Percentiles rank a stretch among this genome's conserved stretches.
Conservation (phyloP, 2,329 filamentous ascomycete genomes). For the Zymoseptoria tritici region DNA sequence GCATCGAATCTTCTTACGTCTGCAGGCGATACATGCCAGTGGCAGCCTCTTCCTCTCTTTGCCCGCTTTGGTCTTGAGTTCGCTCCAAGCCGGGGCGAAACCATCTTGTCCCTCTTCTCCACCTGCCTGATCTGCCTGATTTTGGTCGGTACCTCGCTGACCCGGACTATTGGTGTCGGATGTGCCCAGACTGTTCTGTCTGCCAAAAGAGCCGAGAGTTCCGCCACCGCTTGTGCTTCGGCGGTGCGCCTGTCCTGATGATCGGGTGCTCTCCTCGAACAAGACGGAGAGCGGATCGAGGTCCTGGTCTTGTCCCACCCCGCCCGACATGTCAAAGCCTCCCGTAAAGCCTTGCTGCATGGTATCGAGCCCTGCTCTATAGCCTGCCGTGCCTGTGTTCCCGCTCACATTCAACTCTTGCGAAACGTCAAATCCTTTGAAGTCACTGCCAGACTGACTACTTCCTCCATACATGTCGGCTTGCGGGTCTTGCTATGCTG, state of each 20-base stretch:
- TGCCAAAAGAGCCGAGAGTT: slow-evolving; percentile 12
- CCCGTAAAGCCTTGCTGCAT: not conserved
- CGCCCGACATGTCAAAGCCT: not conserved
- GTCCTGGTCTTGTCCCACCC: not conserved
- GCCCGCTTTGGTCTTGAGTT: slow-evolving; percentile 60
- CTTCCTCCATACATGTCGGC: not conserved
- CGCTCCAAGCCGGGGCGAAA: slow-evolving; percentile 40
- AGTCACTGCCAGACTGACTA: not conserved
- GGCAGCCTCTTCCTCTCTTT: slow-evolving; percentile 92
- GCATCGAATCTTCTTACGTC: slow-evolving; percentile 95
- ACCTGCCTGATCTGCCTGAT: slow-evolving; percentile 5
- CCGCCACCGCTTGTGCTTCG: slow-evolving; percentile 27
- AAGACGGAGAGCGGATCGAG: not conserved
- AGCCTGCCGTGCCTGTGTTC: not conserved
- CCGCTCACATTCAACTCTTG: not conserved
- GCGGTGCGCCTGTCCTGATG: slow-evolving; percentile 18
- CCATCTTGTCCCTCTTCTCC: slow-evolving; percentile 8
- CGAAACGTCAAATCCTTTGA: not conserved
- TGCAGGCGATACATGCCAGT: slow-evolving; percentile 88
- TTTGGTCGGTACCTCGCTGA: slow-evolving; percentile 7
- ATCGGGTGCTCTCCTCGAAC: not conserved
- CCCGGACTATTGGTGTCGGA: slow-evolving; percentile 27
- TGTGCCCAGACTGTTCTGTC: slow-evolving; percentile 20
- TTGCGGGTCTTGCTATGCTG: not conserved
- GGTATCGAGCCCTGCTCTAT: not conserved